A percentile compares a stretch with the other conserved stretches of the same genome.
Conservation (phyloP, 108 stramenopile species). For the Thalassiosira profunda region DNA sequence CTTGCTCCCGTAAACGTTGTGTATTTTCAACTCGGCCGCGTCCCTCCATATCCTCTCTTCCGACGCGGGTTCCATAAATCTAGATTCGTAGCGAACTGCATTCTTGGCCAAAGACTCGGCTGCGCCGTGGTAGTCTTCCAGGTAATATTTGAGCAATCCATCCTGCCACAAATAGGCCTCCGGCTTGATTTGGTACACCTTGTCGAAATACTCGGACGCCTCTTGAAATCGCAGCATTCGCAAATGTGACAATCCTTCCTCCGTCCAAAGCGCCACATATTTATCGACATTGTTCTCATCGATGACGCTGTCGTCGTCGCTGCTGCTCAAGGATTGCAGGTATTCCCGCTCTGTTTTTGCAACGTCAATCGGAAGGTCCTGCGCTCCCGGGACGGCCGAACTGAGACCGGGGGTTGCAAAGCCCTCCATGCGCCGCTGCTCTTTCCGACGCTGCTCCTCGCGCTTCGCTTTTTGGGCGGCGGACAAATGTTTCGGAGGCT, state of each 20-base stretch:
- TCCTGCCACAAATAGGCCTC: conserved; percentile 86
- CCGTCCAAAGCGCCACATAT: conserved; percentile 56
- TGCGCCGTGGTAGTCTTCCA: conserved; percentile 58
- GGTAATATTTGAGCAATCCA: conserved; percentile 79
- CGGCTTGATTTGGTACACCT: conserved; percentile 70
- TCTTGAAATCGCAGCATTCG: conserved; percentile 65
- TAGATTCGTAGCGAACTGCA: conserved; percentile 62
- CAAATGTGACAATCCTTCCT: conserved; percentile 63
- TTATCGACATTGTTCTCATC: conserved; percentile 58
- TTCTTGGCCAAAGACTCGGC: conserved; percentile 61
- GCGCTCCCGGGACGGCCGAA: conserved; percentile 70
- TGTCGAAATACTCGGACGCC: conserved; percentile 58
- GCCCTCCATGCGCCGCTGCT: conserved; percentile 61
- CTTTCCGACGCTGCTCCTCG: conserved; percentile 70
- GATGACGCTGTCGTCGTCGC: conserved; percentile 43
- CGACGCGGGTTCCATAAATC: conserved; percentile 64
- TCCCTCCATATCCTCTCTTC: conserved; percentile 91
- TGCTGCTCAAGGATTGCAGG: conserved; percentile 32
- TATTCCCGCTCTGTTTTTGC: conserved; percentile 75
- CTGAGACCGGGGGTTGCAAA: conserved; percentile 71
- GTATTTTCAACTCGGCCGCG: conserved; percentile 66
- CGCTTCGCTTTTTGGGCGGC: conserved; percentile 62
- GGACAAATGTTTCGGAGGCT: not conserved
- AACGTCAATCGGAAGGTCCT: conserved; percentile 62
- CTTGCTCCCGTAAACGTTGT: conserved; percentile 15